Evolutionary conservation across 352 stramenopile genomes (phyloP), one percentile per base, ranked within the genome.

Genomic region (Blastocystis sp.): DNA sequence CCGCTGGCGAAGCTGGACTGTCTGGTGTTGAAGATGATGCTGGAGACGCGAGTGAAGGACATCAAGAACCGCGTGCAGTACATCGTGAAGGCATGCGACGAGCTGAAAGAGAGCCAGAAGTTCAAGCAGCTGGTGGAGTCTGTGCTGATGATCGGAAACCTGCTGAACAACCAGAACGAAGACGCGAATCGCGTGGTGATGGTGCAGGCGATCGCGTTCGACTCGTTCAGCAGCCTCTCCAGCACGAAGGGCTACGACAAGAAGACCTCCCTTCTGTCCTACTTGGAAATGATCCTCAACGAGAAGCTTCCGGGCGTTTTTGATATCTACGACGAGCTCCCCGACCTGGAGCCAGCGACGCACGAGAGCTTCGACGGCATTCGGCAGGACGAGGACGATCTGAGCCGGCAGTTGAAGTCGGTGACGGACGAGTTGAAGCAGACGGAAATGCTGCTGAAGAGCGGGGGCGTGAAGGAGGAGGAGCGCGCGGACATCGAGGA

Each of bases 231-330:
- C 35, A 55, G n/a, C 61, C 33, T 85, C 9, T 59, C 55, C 29
- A 62, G 39, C n/a, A 85, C 74, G 4, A 85, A 85, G 60, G 74
- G 74, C 51, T 85, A 67, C 37, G 74, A 85, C 41, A 85, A 85
- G 74, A 85, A 85, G 29, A 85, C 74, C 16, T 85, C 74, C 4
- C 29, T 85, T 3, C 31, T 85, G 13, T 39, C n/a, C 13, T 85
- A 70, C 29, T 31, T 85, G 33, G 74, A 85, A 35, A 69, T 55
- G 74, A 31, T 85, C 31, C 26, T 85, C 0, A 39, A 29, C 10
- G 19, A 51, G 0, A 69, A 85, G 31, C 35, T 67, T n/a, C 74
- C 74, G 12, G 74, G 59, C 3, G 74, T 85, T 26, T 85, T 67
- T 41, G 61, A 50, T 67, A 31, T 85, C 19, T 31, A 67, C 21